These are phyloP conservation scores for Rubroshorea leprosula DNA, from an alignment of 345 rosid genomes.

Conservation along the genomic window DNA sequence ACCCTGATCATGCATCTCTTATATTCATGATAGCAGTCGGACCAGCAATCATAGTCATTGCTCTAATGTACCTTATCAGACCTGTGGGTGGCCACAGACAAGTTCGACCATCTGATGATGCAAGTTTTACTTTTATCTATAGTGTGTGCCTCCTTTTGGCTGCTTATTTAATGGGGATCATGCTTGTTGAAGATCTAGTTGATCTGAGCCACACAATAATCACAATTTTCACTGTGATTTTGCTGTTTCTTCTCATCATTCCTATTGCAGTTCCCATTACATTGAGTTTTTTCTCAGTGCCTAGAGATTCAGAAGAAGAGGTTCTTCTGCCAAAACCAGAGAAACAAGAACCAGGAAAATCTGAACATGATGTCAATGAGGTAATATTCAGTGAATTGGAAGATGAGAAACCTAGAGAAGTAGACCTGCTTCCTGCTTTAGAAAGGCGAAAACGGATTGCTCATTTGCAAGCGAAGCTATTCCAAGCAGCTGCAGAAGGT, in stretches of 20 bases:
- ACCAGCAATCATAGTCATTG: slow-evolving; percentile 68
- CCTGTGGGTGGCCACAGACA: slow-evolving; percentile 97
- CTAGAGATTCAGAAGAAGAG: slow-evolving; percentile 43
- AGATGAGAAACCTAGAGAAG: slow-evolving; percentile 88
- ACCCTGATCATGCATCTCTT: slow-evolving; percentile 75
- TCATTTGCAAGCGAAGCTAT: slow-evolving; percentile 68
- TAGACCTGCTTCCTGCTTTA: slow-evolving; percentile 77
- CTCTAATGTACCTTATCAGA: slow-evolving; percentile 77
- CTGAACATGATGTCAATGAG: slow-evolving; percentile 34
- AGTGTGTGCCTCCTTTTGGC: slow-evolving; percentile 79
- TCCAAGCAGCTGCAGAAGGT: slow-evolving; percentile 91
- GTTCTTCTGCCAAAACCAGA: slow-evolving; percentile 43
- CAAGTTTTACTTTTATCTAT: slow-evolving; percentile 62
- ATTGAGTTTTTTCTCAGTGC: slow-evolving; percentile 43
- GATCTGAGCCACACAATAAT: slow-evolving; percentile 44
- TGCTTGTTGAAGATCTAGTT: slow-evolving; percentile 81
- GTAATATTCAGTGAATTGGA: slow-evolving; percentile 85
- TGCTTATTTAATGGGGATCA: slow-evolving; percentile 79
- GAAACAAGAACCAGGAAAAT: slow-evolving; percentile 44
- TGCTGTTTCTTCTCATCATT: slow-evolving; percentile 55
- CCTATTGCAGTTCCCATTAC: slow-evolving; percentile 67
- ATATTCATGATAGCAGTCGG: slow-evolving; percentile 96
- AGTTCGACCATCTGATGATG: slow-evolving; percentile 56
- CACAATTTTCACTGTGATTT: slow-evolving; percentile 44
- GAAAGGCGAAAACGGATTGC: slow-evolving; percentile 83